phyloP scores from a whole-genome alignment of 2,329 filamentous ascomycete genomes.

The Hymenoscyphus albidus region DNA sequence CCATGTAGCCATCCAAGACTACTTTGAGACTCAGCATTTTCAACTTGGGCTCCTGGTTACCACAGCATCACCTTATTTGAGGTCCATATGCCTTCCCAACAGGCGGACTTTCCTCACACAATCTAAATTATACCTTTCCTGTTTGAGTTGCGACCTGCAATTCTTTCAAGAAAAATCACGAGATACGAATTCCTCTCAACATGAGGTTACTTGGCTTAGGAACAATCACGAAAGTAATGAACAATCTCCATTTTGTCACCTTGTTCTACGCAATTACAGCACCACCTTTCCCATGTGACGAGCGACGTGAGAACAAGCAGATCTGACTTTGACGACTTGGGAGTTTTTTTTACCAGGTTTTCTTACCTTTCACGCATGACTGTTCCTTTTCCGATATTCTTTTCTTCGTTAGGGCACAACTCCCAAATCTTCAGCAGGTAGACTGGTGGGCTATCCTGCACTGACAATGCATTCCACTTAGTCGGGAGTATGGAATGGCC shows the following conservation, averaged over 20 bases:
- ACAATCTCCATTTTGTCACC: neutral
- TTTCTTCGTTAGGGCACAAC: neutral
- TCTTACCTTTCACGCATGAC: neutral
- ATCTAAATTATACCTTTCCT: neutral
- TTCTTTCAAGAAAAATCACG: neutral
- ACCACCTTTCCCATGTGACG: neutral
- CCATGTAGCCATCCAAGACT: neutral
- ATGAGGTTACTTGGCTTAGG: neutral
- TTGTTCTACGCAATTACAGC: neutral
- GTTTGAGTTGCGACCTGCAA: neutral
- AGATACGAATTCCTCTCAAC: neutral
- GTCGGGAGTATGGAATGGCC: neutral
- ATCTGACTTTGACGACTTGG: neutral
- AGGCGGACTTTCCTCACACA: neutral
- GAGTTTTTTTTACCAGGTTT: neutral
- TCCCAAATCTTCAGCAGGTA: conserved; percentile 7
- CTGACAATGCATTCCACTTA: conserved; percentile 3
- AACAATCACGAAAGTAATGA: neutral
- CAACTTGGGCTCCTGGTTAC: neutral
- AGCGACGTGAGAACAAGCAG: neutral
- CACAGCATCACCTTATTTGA: neutral
- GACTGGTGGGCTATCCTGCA: conserved; percentile 6
- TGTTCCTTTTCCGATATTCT: neutral
- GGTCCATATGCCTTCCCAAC: neutral
- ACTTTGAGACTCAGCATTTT: neutral